Evolutionary conservation across 352 stramenopile species (phyloP), one percentile per base, ranked within the genome.

Genomic region (Peronospora destructor): DNA sequence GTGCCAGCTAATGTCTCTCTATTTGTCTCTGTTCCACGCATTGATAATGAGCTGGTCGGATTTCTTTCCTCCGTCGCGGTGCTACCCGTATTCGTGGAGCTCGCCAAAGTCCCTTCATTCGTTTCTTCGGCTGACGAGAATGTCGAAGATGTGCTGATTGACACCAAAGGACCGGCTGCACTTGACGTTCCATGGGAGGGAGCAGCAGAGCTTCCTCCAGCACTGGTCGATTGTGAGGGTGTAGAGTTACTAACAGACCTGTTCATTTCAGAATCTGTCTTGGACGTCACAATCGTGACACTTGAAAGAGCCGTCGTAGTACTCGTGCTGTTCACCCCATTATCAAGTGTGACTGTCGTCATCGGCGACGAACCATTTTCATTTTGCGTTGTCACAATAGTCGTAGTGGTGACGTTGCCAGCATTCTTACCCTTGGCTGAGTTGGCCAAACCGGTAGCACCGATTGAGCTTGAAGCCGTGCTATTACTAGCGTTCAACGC

Each of bases 241-340:
- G 19, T 21, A 21, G 55, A 51, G 19, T 39, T 64, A 30, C 32
- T 61, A 13, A 36, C 33, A 36, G 58, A 65, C 33, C 40, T 37
- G 26, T 51, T 61, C 42, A 33, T 57, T n/a, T 56, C 44, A 13
- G 46, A 40, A 11, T 57, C 49, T 1, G 47, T 38, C 5, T 62
- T 52, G 6, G 59, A 54, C 2, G 49, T 53, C 16, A 64, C 45
- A 9, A 54, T 68, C 12, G 59, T 56, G 29, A 44, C 47, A 10
- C 50, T 49, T 12, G 53, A 56, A 12, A 26, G n/a, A 25, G 40
- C 39, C 6, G 45, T 61, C 4, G 49, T 46, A 2, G 49, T 61
- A 0, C 14, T 61, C 4, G 49, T 64, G 3, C 37, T 59, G 9
- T 69, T 52, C 11, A 45, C 43, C 2, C 39, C 61, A 42, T 59